These are phyloP conservation scores for Tetrahymena elliotti DNA, from an alignment of 73 alveolate species.

Conservation along the genomic window DNA sequence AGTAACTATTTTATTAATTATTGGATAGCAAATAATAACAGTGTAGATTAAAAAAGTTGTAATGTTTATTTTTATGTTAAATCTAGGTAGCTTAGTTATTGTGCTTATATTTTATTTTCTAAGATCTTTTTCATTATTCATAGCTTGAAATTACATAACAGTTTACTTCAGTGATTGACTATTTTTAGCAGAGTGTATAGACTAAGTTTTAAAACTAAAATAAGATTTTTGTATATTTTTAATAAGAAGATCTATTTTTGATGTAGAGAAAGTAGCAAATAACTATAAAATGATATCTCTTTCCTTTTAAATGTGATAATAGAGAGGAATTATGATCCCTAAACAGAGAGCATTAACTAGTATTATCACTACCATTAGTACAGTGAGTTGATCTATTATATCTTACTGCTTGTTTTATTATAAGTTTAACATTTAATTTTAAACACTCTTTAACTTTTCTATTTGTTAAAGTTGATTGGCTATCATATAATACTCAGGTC, in stretches of 20 bases:
- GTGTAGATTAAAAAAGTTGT: not conserved
- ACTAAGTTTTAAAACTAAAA: not conserved
- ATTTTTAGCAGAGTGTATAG: not conserved
- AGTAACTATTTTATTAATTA: not conserved
- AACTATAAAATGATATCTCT: not conserved
- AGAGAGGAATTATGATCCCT: not conserved
- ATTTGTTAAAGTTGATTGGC: not conserved
- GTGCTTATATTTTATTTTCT: not conserved
- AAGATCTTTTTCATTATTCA: not conserved
- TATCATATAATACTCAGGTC: not conserved
- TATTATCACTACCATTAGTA: not conserved
- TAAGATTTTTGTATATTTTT: not conserved
- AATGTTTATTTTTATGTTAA: not conserved
- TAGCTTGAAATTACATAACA: not conserved
- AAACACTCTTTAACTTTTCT: not conserved
- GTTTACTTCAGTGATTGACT: not conserved
- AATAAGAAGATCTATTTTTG: not conserved
- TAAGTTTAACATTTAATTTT: not conserved
- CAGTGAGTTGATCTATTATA: not conserved
- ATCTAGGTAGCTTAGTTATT: not conserved
- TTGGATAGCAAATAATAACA: not conserved
- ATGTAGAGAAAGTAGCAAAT: not conserved
- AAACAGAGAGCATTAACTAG: not conserved
- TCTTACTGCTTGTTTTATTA: not conserved
- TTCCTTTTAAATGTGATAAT: not conserved